Evolutionary conservation across 2,329 filamentous ascomycete genomes (phyloP).

Genomic region (Trichophaea hybrida): DNA sequence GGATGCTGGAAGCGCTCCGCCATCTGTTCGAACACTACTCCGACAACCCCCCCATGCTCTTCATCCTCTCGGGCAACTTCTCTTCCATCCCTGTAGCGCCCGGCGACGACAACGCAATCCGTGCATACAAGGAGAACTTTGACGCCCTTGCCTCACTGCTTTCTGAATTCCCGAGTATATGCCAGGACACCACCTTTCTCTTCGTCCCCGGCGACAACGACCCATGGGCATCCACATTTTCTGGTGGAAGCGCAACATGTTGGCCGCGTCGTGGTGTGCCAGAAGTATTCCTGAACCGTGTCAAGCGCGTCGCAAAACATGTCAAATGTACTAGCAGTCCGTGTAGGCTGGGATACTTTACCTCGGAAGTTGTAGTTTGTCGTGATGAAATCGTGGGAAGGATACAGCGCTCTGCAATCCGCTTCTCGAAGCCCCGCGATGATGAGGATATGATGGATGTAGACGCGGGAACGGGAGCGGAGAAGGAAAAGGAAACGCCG

Average conservation of each 20-base stretch:
- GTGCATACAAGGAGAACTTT: constrained; percentile 69
- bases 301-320: constrained; percentile 53
- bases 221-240: constrained; percentile 84
- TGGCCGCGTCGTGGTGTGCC: constrained; percentile 61
- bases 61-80: constrained; percentile 80
- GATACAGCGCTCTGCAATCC: constrained; percentile 60
- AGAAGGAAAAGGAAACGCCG: background rate
- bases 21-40: constrained; percentile 66
- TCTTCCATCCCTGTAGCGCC: constrained; percentile 48
- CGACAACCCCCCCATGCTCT: constrained; percentile 55
- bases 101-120: constrained; percentile 35
- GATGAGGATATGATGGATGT: constrained; percentile 20
- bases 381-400: constrained; percentile 74
- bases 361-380: constrained; percentile 75
- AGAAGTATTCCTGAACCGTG: constrained; percentile 75
- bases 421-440: constrained; percentile 40
- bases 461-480: constrained; percentile 18
- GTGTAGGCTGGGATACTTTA: constrained; percentile 64
- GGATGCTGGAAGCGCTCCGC: constrained; percentile 64
- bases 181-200: constrained; percentile 68
- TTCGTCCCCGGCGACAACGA: constrained; percentile 96
- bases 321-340: constrained; percentile 83
- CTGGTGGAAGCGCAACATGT: constrained; percentile 55
- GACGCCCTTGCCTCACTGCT: constrained; percentile 72
- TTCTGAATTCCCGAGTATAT: constrained; percentile 65